Evolutionary conservation across 495 filamentous ascomycete genomes (phyloP).

Genomic region (Aspergillus avenaceus): DNA sequence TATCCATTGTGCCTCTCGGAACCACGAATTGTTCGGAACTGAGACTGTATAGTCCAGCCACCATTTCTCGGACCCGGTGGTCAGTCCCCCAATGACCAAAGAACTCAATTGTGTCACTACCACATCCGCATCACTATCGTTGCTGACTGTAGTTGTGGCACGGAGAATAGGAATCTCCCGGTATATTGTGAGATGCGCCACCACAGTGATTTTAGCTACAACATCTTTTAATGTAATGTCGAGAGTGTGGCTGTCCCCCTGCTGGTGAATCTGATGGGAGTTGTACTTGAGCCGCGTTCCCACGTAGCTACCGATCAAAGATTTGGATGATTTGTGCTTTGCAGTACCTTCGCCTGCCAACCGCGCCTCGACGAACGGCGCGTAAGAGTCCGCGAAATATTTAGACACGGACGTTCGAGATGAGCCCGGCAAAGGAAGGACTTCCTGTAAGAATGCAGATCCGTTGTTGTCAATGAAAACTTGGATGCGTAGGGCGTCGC

Average conservation of each 20-base stretch:
- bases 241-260: background rate
- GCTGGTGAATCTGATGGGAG: conserved; percentile 1
- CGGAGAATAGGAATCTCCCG: conserved; percentile 6
- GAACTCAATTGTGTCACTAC: conserved; percentile 15
- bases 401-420: conserved; percentile 3
- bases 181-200: conserved; percentile 10
- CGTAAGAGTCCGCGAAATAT: conserved; percentile 4
- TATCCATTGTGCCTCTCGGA: conserved; percentile 24
- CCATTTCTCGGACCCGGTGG: conserved; percentile 12
- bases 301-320: conserved; percentile 12
- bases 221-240: conserved; percentile 5
- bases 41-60: conserved; percentile 15
- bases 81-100: conserved; percentile 15
- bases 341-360: conserved; percentile 18
- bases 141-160: conserved; percentile 9
- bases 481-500: background rate
- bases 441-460: conserved; percentile 2
- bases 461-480: conserved; percentile 4
- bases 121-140: conserved; percentile 2
- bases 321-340: conserved; percentile 15
- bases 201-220: conserved; percentile 4
- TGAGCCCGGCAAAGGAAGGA: background rate
- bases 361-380: conserved; percentile 15
- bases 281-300: conserved; percentile 10
- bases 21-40: conserved; percentile 19